Base-by-base conservation (phyloP, 2,329 filamentous ascomycete species). In the Dichotomopilus funicola region DNA sequence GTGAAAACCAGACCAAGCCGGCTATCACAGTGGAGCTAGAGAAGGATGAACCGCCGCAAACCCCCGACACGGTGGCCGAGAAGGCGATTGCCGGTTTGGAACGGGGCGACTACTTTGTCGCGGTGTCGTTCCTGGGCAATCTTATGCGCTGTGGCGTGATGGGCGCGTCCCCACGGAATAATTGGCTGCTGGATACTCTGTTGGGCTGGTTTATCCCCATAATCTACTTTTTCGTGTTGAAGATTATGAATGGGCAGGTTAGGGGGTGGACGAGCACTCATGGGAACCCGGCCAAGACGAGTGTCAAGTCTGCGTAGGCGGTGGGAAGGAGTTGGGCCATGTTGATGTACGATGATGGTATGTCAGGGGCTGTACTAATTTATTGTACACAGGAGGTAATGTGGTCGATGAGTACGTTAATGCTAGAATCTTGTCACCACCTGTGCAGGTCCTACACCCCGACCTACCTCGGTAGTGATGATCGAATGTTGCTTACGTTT, bases 1-100 rank as follows among this genome's bases (percentile, higher is more conserved):
- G 81, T 13, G 92, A 97, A 73, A 86, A 95, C 65, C 71, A 75
- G 64, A 80, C 81, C 34, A 97, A 97, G 72, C 92, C 91, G 6
- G 82, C 79, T 5, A 78, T 96, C 49, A 96, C 91, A 3, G 79
- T 83, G 62, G 77, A 86, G 51, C 73, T 97, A 46, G 94, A 97
- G 71, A 84, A 88, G 62, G 80, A 81, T n/a, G 94, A 99, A 68
- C 86, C 86, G 11, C 78, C 83, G 47, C 88, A 95, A 70, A 86
- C 80, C 0, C 88, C 90, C 5, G 86, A 94, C 5, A 79, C 87
- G 57, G 90, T 95, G 11, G 94, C 94, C 1, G 71, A 73, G 4
- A 76, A 75, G 7, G 78, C 89, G 0, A 83, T 99, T 51, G 73
- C 73, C 44, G 89, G 87, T 0, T 73, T 99, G 45, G 91, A 97